Percentiles rank a stretch among this genome's conserved stretches.
Conservation (phyloP, 331 rosid species). For the Acacia pycnantha region DNA sequence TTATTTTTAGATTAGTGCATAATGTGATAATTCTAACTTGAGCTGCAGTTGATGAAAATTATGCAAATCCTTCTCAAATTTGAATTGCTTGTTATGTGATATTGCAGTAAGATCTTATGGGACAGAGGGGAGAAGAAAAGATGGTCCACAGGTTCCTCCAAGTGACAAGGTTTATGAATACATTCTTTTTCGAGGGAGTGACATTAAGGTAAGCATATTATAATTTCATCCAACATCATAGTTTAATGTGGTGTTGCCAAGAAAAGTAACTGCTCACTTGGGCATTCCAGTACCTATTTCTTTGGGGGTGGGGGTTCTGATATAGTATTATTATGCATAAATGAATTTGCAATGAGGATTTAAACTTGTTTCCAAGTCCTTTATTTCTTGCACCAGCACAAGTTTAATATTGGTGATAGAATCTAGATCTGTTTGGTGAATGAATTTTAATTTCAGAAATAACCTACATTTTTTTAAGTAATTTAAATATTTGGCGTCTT, state of each 20-base stretch:
- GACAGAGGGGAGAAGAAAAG: no score
- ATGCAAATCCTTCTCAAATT: no score
- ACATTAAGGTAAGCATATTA: conserved; percentile 52
- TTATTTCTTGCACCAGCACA: background rate
- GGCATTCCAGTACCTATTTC: conserved; percentile 4
- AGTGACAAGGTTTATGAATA: conserved; percentile 59
- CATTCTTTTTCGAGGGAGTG: conserved; percentile 69
- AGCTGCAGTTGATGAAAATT: no score
- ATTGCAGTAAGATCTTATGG: no score
- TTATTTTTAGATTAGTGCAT: background rate
- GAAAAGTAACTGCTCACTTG: background rate
- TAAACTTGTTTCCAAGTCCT: background rate
- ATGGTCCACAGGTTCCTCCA: no score
- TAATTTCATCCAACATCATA: background rate
- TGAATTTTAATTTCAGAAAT: background rate
- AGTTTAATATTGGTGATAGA: background rate
- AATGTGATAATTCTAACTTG: background rate
- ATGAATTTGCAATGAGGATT: background rate
- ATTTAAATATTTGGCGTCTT: conserved; percentile 9
- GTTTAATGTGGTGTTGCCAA: background rate
- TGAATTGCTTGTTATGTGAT: no score
- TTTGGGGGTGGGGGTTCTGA: background rate
- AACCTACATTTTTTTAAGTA: background rate
- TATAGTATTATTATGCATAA: background rate
- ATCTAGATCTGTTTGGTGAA: background rate